These are phyloP conservation scores for Sugiyamaella floridensis DNA, from an alignment of 805 yeast species.

Conservation along the genomic window DNA sequence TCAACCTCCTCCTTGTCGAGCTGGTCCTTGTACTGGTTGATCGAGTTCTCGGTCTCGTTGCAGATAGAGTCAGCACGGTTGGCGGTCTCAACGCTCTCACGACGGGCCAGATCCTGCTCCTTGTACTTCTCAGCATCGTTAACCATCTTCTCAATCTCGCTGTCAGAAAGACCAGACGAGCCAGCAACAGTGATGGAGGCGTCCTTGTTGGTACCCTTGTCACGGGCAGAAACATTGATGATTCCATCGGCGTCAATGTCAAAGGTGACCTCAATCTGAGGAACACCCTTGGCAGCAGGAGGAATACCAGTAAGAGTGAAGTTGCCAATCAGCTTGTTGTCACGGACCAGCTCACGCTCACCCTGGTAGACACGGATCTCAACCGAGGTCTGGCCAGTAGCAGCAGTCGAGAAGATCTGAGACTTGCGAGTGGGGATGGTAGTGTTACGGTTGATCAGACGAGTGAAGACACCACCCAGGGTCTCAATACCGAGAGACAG, in stretches of 20 bases:
- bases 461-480: constrained; percentile 94
- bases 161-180: constrained; percentile 83
- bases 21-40: constrained; percentile 68
- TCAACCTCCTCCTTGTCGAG: constrained; percentile 52
- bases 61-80: constrained; percentile 78
- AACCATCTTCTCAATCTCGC: constrained; percentile 87
- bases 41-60: constrained; percentile 83
- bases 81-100: constrained; percentile 76
- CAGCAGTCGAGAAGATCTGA: constrained; percentile 93
- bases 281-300: constrained; percentile 92
- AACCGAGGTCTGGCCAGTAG: constrained; percentile 93
- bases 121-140: constrained; percentile 84
- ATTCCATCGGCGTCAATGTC: constrained; percentile 97
- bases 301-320: constrained; percentile 92
- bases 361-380: constrained; percentile 99
- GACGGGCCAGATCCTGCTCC: constrained; percentile 80
- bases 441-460: constrained; percentile 86
- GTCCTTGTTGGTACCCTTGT: constrained; percentile 88
- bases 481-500: constrained; percentile 94
- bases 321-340: constrained; percentile 96
- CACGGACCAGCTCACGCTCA: constrained; percentile 97
- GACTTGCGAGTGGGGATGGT: constrained; percentile 96
- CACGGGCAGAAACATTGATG: constrained; percentile 90
- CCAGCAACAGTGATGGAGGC: constrained; percentile 96
- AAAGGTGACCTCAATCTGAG: constrained; percentile 89